Evolutionary conservation across 257 asterid genomes (phyloP), one percentile per base, ranked within the genome.

Genomic region (Salvia splendens): DNA sequence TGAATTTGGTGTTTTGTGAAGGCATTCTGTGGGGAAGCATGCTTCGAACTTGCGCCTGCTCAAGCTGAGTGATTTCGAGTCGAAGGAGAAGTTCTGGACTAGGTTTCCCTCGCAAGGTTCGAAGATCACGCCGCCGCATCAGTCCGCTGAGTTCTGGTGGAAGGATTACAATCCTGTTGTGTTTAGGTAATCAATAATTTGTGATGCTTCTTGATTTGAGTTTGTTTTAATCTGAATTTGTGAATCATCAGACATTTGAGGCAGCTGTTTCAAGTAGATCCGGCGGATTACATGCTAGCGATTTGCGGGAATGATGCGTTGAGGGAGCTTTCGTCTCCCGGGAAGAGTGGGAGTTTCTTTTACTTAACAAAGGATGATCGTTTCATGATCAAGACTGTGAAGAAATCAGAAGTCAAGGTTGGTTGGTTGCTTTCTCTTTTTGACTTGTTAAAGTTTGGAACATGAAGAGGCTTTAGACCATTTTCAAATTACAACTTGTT

Each of bases 381-480:
- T 57, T 86, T 83, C 57, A 86, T 84, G 89, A 86, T 86, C 73
- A 86, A 86, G 65, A 86, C 89, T 0, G 89, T 86, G 42, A 86
- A 78, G 80, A 86, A 84, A 79, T 84, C 93, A 0, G 93, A 86
- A 86, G 90, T 69, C 80, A 86, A 86, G 89, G 93, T 84, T 72
- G 10, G 93, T 84, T 72, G 10, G 87, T 73, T 67, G 62, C 61
- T 61, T 40, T 38, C 8, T 4, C 49, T 56, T 42, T 78, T 55
- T 58, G 69, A 67, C 72, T 66, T 69, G 55, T 60, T 47, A 45
- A 74, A 47, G 56, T 58, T 53, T 59, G 5, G 12, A 47, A 10
- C 3, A 24, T 51, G 5, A 24, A 30, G 15, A 24, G 1, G 36
- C 36, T 33, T 33, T 33, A 33, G 36, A 33, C 5, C 36, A 33